Evolutionary conservation across 1,139 yeast species (phyloP).

Genomic region (Hansenula sp.): DNA sequence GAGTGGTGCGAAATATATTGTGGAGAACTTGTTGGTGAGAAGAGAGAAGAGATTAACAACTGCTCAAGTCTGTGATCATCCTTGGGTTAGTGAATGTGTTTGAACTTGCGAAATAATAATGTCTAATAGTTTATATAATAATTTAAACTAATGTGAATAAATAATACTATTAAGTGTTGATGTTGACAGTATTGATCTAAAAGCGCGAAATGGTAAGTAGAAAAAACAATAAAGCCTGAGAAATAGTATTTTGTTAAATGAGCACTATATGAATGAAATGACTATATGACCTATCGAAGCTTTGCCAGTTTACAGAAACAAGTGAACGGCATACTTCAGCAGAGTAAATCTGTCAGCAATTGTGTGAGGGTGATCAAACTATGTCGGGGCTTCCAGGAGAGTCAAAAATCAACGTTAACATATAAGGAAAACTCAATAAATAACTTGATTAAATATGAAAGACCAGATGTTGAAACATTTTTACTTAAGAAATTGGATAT

Average conservation of each 20-base stretch:
- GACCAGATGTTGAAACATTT: not conserved
- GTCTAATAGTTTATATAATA: too few species aligned
- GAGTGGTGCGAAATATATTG: conserved; percentile 46
- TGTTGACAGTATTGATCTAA: too few species aligned
- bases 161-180: too few species aligned
- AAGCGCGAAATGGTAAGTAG: too few species aligned
- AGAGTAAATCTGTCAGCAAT: not conserved
- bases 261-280: not conserved
- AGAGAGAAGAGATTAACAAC: conserved; percentile 46
- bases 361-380: not conserved
- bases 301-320: not conserved
- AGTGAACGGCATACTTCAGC: not conserved
- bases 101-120: too few species aligned
- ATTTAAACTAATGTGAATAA: too few species aligned
- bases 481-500: not conserved
- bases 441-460: not conserved
- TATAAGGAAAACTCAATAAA: not conserved
- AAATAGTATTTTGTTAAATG: too few species aligned
- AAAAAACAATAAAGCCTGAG: too few species aligned
- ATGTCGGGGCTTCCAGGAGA: not conserved
- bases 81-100: conserved; percentile 26
- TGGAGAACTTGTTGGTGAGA: conserved; percentile 47
- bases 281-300: not conserved
- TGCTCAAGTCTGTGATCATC: conserved; percentile 30
- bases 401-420: not conserved